Conservation (phyloP, 176 grass and related monocot genomes). For the Ensete glaucum region DNA sequence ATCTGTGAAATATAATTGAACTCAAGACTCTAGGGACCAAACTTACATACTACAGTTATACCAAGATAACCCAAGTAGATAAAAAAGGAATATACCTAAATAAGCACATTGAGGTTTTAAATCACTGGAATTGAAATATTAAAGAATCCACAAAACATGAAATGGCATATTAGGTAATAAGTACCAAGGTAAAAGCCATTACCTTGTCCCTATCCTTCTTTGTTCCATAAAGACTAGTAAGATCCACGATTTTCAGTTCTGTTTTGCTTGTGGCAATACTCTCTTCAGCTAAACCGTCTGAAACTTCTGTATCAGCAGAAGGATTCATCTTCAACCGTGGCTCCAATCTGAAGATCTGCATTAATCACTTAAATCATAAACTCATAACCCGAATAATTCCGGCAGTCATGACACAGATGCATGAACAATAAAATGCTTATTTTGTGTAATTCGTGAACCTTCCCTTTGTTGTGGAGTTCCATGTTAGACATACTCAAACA, state of each 20-base stretch:
- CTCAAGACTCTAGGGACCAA: neutral
- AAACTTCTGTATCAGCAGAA: constrained; percentile 36
- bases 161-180: neutral
- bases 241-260: constrained; percentile 40
- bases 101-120: neutral
- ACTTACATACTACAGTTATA: neutral
- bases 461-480: neutral
- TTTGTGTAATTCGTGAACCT: neutral
- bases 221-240: constrained; percentile 48
- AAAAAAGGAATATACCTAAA: no score
- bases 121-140: neutral
- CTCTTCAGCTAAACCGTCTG: constrained; percentile 33
- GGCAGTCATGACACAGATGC: neutral
- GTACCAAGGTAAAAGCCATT: constrained; percentile 6
- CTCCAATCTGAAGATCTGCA: constrained; percentile 84
- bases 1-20: no score
- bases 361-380: constrained; percentile 22
- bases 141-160: neutral
- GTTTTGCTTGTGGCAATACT: constrained; percentile 32
- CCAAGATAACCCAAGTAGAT: neutral
- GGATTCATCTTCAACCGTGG: constrained; percentile 35
- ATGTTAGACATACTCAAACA: neutral
- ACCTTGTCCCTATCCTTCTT: constrained; percentile 58
- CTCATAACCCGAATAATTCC: no score
- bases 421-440: no score